These are phyloP conservation scores for Pholiota molesta DNA, from an alignment of 768 basidiomycete genomes.

Conservation along the genomic window DNA sequence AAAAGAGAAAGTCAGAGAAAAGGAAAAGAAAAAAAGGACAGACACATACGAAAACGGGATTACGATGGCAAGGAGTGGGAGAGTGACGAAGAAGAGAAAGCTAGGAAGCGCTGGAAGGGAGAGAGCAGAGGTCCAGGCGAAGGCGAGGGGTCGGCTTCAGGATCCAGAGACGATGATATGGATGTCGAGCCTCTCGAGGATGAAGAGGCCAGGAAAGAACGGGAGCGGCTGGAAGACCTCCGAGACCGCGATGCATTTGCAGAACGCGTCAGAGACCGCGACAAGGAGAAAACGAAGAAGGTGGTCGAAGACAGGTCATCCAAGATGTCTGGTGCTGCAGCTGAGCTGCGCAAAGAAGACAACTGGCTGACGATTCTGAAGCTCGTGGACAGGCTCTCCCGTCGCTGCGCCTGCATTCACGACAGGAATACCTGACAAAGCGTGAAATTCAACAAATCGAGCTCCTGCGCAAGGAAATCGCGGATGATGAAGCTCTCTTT, in stretches of 20 bases:
- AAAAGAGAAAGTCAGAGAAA: slow-evolving; percentile 19
- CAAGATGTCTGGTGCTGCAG: slow-evolving; percentile 68
- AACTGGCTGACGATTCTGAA: slow-evolving; percentile 78
- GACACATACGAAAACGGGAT: slow-evolving; percentile 79
- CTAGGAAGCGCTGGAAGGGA: slow-evolving; percentile 62
- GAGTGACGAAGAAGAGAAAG: slow-evolving; percentile 84
- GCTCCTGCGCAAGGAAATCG: slow-evolving; percentile 87
- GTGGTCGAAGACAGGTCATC: slow-evolving; percentile 92
- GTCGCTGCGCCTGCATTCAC: slow-evolving; percentile 82
- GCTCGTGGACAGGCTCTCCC: slow-evolving; percentile 60
- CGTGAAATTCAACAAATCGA: slow-evolving; percentile 97
- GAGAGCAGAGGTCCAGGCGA: slow-evolving; percentile 32
- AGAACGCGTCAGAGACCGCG: slow-evolving; percentile 80
- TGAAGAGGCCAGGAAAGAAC: slow-evolving; percentile 67
- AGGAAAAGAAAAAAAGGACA: slow-evolving; percentile 57
- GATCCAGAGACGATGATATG: slow-evolving; percentile 37
- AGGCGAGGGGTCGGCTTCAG: slow-evolving; percentile 19
- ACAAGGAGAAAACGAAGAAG: slow-evolving; percentile 86
- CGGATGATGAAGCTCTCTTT: slow-evolving; percentile 92
- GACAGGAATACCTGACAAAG: slow-evolving; percentile 95
- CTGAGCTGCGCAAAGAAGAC: slow-evolving; percentile 83
- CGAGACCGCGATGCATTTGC: slow-evolving; percentile 93
- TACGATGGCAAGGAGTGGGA: slow-evolving; percentile 86
- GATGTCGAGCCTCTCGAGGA: slow-evolving; percentile 64
- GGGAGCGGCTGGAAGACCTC: slow-evolving; percentile 77